Evolutionary conservation across 129 eudicot species (phyloP).

Genomic region (Saussurea involucrata): DNA sequence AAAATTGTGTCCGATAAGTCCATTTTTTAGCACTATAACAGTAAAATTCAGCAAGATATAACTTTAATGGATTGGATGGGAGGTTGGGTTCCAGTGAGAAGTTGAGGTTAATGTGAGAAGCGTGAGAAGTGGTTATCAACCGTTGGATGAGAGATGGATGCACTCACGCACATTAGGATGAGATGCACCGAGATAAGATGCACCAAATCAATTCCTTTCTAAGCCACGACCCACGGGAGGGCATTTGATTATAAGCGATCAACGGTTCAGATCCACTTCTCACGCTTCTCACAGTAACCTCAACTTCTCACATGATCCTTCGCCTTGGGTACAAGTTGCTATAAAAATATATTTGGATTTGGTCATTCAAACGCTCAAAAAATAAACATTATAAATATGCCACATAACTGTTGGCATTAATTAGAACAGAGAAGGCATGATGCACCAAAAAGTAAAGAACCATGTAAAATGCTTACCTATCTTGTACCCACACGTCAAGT

Average conservation of each 20-base stretch:
- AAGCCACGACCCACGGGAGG: too few relatives aligned
- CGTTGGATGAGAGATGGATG: too few relatives aligned
- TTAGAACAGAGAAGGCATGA: background rate
- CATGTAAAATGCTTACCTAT: constrained; percentile 54
- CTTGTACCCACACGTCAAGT: constrained; percentile 78
- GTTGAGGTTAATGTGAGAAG: too few relatives aligned
- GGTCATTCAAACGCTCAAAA: background rate
- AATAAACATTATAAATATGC: background rate
- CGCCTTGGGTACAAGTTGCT: background rate
- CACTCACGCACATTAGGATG: too few relatives aligned
- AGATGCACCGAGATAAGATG: too few relatives aligned
- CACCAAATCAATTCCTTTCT: too few relatives aligned
- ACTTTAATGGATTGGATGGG: background rate
- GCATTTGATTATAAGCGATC: too few relatives aligned
- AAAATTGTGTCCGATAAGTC: background rate
- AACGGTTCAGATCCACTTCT: too few relatives aligned
- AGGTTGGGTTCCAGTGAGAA: too few relatives aligned
- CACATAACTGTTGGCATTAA: background rate
- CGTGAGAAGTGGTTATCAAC: too few relatives aligned
- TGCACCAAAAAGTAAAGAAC: background rate
- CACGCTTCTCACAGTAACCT: too few relatives aligned
- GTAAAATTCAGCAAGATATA: background rate
- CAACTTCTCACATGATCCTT: too few relatives aligned
- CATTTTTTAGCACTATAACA: background rate
- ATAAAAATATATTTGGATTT: background rate